Evolutionary conservation across 345 rosid genomes (phyloP), one percentile per base, ranked within the genome.

Genomic region (Eutrema heterophyllum): DNA sequence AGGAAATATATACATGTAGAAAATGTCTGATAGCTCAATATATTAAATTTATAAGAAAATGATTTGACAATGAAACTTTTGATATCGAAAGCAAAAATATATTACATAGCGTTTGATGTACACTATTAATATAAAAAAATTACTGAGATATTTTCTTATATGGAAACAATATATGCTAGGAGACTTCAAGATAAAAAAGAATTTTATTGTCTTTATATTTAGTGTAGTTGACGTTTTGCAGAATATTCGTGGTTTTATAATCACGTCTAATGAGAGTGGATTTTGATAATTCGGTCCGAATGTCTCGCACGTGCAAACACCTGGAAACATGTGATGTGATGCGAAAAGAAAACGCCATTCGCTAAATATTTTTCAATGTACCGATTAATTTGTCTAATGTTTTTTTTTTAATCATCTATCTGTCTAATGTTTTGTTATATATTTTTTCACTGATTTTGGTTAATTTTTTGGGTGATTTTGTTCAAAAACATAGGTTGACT

Each of bases 181-280:
- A 65, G 72, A 56, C 57, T 64, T 73, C 57, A 64, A 44, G 48
- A 33, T 53, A 4, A 33, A 44, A 61, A 27, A 21, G 48, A 12
- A 8, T 4, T 30, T 21, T 13, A 21, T 7, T 9, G 5, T 21
- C 32, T 29, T 18, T 18, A 27, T 16, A 50, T 24, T 44, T 4
- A 24, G 63, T 53, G 49, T 18, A 30, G 35, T 49, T 32, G 68
- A 50, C 35, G 54, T 63, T 32, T 53, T 21, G 70, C 49, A 53
- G 46, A 63, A 72, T 72, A 64, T 63, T 63, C 48, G 70, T 64
- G 29, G 64, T 63, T 72, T 72, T 41, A 52, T 62, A 30, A 63
- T 11, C 36, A 62, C 54, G 62, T n/a, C 36, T 62, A 69, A 3
- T 56, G 53, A 13, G 7, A 13, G 15, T 41, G 15, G 15, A 36